Conservation (phyloP, 352 stramenopile genomes). For the Phytophthora niederhauseri region DNA sequence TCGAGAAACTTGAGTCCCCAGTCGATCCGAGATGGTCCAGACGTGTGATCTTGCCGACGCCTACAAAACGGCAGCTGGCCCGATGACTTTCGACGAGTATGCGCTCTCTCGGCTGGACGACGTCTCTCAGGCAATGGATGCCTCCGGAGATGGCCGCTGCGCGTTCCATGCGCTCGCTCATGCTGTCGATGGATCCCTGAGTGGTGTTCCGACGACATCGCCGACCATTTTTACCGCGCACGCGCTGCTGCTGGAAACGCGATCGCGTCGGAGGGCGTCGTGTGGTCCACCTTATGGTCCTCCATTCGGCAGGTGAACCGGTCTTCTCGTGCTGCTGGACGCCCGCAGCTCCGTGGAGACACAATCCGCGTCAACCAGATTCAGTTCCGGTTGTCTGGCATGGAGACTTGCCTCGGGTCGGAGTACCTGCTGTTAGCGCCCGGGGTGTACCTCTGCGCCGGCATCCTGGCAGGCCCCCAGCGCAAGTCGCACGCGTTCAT, state of each 20-base stretch:
- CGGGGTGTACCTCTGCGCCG: conserved; percentile 15
- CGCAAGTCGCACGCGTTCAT: conserved; percentile 15
- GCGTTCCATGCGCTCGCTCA: conserved; percentile 2
- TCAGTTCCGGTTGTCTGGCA: background rate
- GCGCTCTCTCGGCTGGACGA: background rate
- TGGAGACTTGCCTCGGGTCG: background rate
- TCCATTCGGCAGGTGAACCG: background rate
- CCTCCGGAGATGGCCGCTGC: background rate
- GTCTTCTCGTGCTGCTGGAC: background rate
- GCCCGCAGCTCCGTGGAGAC: background rate
- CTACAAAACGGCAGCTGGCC: background rate
- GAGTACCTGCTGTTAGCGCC: conserved; percentile 1
- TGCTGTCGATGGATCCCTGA: background rate
- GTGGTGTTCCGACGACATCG: background rate
- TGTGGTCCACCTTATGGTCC: conserved; percentile 8
- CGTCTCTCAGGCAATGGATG: conserved; percentile 1
- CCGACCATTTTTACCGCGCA: background rate
- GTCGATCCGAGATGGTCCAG: too few relatives aligned
- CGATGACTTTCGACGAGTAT: background rate
- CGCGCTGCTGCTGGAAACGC: background rate
- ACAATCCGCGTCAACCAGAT: background rate
- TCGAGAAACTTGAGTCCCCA: too few relatives aligned
- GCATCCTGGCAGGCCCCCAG: background rate
- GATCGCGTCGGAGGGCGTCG: background rate
- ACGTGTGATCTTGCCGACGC: background rate